Base-by-base conservation (phyloP, 2,329 filamentous ascomycete species). In the Pseudogymnoascus sp. region DNA sequence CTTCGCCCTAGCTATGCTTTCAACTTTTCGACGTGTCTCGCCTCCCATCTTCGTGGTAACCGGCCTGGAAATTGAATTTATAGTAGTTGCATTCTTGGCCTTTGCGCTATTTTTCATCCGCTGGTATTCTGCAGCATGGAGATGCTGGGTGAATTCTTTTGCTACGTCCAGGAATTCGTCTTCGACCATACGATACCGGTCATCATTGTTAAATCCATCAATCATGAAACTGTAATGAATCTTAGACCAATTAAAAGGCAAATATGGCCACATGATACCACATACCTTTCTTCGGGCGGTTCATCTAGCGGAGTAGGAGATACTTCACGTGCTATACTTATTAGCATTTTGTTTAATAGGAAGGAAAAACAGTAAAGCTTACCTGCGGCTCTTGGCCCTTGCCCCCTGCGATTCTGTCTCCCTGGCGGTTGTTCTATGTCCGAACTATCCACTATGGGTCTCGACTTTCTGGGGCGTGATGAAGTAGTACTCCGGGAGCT, bases 111-210 rank as follows among this genome's bases (percentile, higher is more conserved):
- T 76, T 73, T 88, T 89, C 50, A 90, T 81, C 3, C 87, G 82
- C 64, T 85, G 80, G 72, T 93, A 93, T 73, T 92, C 89, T 14
- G 86, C 88, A n/a, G 86, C 83, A 71, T 93, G 89, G 1, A 93
- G 81, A 73, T 92, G 89, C 4, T 82, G 81, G 0, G 90, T 93
- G 74, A 90, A 93, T 2, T 79, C 77, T 61, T 85, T 83, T 0
- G 90, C 90, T 0, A 86, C 83, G 14, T 82, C 77, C 18, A 88
- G 76, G 66, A 95, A 85, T 68, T 93, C 90, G 69, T 95, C 90
- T 73, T 93, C 90, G 0, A 95, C 90, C 88, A 93, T 93, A 69
- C 89, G 87, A 74, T 85, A 93, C 62, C 76, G 77, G 71, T 93
- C 89, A 72, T 95, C 90, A n/a, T 81, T 74, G 3, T 82, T 78